Conservation (phyloP, 257 asterid genomes). For the Solanum phureja region DNA sequence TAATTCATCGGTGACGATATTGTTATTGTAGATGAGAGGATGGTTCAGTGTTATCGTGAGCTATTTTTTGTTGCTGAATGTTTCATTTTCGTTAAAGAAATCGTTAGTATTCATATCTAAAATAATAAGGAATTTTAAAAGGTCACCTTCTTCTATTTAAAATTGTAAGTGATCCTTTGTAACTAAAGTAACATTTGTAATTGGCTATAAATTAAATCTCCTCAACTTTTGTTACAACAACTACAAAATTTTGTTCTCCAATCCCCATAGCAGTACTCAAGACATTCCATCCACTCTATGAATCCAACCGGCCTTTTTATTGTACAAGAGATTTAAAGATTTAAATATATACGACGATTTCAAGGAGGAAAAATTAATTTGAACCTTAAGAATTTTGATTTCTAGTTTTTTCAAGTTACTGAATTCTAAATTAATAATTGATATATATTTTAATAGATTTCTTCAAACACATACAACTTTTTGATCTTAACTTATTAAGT, state of each 20-base stretch:
- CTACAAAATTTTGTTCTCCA: neutral
- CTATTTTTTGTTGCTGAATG: neutral
- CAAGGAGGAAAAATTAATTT: neutral
- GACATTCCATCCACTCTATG: too few relatives aligned
- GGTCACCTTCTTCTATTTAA: neutral
- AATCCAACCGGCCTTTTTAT: neutral
- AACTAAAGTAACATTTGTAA: too few relatives aligned
- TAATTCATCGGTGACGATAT: neutral
- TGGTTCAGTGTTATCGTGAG: neutral
- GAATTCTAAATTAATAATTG: neutral
- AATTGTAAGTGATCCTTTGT: neutral
- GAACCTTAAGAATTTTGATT: neutral
- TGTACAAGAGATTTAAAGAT: neutral
- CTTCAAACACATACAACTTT: neutral
- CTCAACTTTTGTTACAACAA: neutral
- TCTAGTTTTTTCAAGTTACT: neutral
- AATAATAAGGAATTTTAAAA: too few relatives aligned
- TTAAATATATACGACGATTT: neutral
- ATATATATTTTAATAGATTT: neutral
- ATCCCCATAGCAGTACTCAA: neutral
- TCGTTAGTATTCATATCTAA: neutral
- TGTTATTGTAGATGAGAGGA: neutral
- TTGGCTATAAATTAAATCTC: neutral
- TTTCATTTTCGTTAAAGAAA: neutral
- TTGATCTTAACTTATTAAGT: neutral